These are phyloP conservation scores for Brassica carinata DNA, from an alignment of 345 rosid genomes.

Conservation along the genomic window DNA sequence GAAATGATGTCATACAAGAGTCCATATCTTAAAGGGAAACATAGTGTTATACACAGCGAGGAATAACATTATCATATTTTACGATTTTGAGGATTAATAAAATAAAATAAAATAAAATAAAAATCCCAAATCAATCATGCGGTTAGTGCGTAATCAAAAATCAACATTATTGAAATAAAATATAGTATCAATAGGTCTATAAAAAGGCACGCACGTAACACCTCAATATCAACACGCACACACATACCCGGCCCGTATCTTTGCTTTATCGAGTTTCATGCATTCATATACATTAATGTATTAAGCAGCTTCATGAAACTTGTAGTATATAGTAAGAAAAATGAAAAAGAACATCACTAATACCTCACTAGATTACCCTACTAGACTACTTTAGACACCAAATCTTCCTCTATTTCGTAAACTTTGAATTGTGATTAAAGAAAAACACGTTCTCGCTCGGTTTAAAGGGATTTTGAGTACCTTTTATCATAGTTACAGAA, in stretches of 20 bases:
- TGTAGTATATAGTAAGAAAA: not conserved
- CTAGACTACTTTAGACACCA: slow-evolving; percentile 36
- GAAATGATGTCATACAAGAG: slow-evolving; percentile 4
- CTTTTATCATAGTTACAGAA: not conserved
- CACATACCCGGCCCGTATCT: slow-evolving; percentile 37
- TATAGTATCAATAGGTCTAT: slow-evolving; percentile 29
- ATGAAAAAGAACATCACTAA: slow-evolving; percentile 8
- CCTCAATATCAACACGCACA: slow-evolving; percentile 34
- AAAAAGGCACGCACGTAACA: slow-evolving; percentile 31
- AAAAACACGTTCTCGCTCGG: slow-evolving; percentile 21
- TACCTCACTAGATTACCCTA: slow-evolving; percentile 21
- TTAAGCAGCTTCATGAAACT: slow-evolving; percentile 14
- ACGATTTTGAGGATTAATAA: not conserved
- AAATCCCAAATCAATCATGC: slow-evolving; percentile 25
- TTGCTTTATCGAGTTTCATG: slow-evolving; percentile 37
- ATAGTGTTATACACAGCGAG: slow-evolving; percentile 9
- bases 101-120: not conserved
- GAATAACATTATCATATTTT: slow-evolving; percentile 22
- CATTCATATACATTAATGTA: slow-evolving; percentile 25
- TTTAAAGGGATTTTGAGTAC: not conserved
- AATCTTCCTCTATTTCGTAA: slow-evolving; percentile 34
- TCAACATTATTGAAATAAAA: slow-evolving; percentile 21
- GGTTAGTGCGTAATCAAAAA: slow-evolving; percentile 38
- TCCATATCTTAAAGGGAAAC: slow-evolving; percentile 1
- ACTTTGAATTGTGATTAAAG: not conserved